Conservation (phyloP, 1,284 basidiomycete genomes). For the Ganoderma lingzhi region DNA sequence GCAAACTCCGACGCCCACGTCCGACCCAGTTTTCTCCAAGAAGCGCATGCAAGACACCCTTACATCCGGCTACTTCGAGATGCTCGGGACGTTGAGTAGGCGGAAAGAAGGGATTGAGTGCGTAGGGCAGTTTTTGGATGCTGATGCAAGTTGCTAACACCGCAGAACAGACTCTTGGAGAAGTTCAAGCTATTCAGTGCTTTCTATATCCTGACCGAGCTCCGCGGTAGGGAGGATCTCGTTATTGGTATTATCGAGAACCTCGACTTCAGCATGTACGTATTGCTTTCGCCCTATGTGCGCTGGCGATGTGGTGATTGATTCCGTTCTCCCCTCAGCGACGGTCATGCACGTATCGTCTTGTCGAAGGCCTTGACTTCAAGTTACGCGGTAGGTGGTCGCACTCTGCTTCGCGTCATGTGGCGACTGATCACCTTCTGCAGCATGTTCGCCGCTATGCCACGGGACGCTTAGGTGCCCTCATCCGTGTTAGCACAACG, state of each 20-base stretch:
- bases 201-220: constrained; percentile 93
- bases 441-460: constrained; percentile 91
- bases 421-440: neutral
- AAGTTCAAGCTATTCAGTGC: constrained; percentile 94
- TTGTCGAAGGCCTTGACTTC: constrained; percentile 95
- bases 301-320: neutral
- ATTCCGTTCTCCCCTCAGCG: constrained; percentile 54
- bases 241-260: constrained; percentile 92
- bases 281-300: constrained; percentile 14
- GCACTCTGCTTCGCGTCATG: constrained; percentile 17
- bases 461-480: constrained; percentile 86
- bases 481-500: constrained; percentile 70
- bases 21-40: constrained; percentile 89
- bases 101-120: constrained; percentile 90
- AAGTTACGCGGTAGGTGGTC: constrained; percentile 72
- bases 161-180: constrained; percentile 76
- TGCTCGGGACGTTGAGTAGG: constrained; percentile 92
- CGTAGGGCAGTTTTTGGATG: constrained; percentile 41
- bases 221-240: constrained; percentile 91
- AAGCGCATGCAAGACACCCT: constrained; percentile 85
- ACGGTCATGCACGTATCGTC: constrained; percentile 92
- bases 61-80: constrained; percentile 94
- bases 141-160: neutral
- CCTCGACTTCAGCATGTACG: constrained; percentile 89
- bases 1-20: constrained; percentile 73